phyloP scores from a whole-genome alignment of 129 eudicot genomes.

The Tanacetum coccineum region DNA sequence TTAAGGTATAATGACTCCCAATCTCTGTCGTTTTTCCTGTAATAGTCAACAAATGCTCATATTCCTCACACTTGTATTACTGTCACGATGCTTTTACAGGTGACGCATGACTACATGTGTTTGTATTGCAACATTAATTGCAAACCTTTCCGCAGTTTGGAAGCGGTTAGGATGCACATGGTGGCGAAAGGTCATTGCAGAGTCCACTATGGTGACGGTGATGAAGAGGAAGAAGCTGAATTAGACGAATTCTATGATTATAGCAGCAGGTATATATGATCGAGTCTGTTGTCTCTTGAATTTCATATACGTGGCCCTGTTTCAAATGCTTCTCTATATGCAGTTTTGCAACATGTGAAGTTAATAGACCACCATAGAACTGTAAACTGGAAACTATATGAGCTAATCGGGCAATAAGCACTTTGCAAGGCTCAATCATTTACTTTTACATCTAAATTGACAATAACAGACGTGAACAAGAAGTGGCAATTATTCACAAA shows the following conservation, averaged over 20 bases:
- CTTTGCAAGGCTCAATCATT: too few species aligned
- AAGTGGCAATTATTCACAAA: too few species aligned
- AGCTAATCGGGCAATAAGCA: too few species aligned
- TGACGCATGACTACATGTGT: slow-evolving; percentile 70
- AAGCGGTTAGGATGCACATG: slow-evolving; percentile 97
- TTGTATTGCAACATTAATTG: slow-evolving; percentile 73
- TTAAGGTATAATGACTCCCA: slow-evolving; percentile 39
- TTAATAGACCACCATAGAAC: too few species aligned
- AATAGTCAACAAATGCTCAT: not conserved
- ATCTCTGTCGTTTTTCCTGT: not conserved
- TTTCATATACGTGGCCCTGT: too few species aligned
- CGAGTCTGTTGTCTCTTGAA: too few species aligned
- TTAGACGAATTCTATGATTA: slow-evolving; percentile 92
- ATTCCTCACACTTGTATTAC: not conserved
- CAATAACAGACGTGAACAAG: too few species aligned
- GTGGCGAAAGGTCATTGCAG: slow-evolving; percentile 92
- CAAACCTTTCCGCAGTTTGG: slow-evolving; percentile 82
- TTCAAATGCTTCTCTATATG: too few species aligned
- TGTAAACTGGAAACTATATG: too few species aligned
- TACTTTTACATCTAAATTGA: too few species aligned
- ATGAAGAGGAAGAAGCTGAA: slow-evolving; percentile 90
- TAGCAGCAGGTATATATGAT: slow-evolving; percentile 72
- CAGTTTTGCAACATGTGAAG: too few species aligned
- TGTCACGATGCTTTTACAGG: slow-evolving; percentile 37
- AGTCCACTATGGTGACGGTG: slow-evolving; percentile 95